Evolutionary conservation across 257 asterid genomes (phyloP), one percentile per base, ranked within the genome.

Genomic region (Solanum peruvianum): DNA sequence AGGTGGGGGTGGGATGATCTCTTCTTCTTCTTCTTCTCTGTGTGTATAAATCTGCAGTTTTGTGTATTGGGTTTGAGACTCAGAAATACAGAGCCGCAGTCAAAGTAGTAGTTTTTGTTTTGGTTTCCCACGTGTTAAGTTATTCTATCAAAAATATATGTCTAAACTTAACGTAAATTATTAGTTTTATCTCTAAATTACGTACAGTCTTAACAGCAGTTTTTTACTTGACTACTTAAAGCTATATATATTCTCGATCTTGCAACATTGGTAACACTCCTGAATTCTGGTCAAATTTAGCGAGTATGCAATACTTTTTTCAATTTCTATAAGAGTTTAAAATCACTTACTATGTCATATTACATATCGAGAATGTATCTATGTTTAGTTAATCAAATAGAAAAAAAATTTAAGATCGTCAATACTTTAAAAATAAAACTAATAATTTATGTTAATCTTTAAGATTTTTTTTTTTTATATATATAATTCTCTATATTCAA

Each of bases 381-480:
- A 52, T 7, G 1, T 6, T 18, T 7, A 52, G 1, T 52, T 18
- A 52, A 4, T 52, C 62, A 18, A 52, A 23, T 6, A 18, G 23
- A 52, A 3, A 7, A 0, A 6, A 9, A 18, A 7, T 18, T 52
- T 7, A 52, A 52, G 1, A 1, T 4, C 0, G 2, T 56, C 0
- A 56, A 56, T 56, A 56, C 18, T 18, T 18, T 3, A 0, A 2
- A 1, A 9, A 18, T 56, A 4, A 18, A 18, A 18, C 0, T 56
- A 56, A 56, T 56, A 18, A 56, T 7, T 7, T 56, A 1, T 1
- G 1, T 0, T 0, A 52, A 6, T 3, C 18, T 52, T 52, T 18
- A 1, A 21, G 0, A 10, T 56, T 4, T 7, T 56, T 56, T 18
- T 33, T 33, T 33, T 33, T 33, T 33, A n/a, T n/a, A n/a, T n/a